phyloP scores from a whole-genome alignment of 2,329 filamentous ascomycete species.

The Hymenoscyphus occultus region DNA sequence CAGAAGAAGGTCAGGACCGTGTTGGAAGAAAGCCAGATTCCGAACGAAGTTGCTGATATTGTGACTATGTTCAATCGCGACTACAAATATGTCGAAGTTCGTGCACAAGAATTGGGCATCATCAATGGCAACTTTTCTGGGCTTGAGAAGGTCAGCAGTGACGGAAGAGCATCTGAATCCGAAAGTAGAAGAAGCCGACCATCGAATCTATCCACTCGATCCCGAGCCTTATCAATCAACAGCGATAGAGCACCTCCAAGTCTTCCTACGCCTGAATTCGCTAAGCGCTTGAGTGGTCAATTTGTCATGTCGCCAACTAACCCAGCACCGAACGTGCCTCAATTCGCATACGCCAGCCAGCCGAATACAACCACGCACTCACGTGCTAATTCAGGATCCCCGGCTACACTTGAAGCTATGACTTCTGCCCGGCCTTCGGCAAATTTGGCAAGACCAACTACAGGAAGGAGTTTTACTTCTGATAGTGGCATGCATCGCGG shows the following conservation, averaged over 20 bases:
- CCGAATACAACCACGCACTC: slow-evolving; percentile 48
- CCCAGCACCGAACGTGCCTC: slow-evolving; percentile 36
- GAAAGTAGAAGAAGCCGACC: slow-evolving; percentile 36
- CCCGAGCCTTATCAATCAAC: slow-evolving; percentile 59
- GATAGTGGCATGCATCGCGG: slow-evolving; percentile 45
- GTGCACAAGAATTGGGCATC: slow-evolving; percentile 68
- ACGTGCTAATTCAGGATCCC: slow-evolving; percentile 56
- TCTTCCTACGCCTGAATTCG: slow-evolving; percentile 64
- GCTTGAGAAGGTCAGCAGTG: slow-evolving; percentile 16
- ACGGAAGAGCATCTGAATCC: slow-evolving; percentile 30
- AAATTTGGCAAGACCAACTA: slow-evolving; percentile 48
- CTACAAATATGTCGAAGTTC: slow-evolving; percentile 71
- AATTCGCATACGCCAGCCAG: slow-evolving; percentile 56
- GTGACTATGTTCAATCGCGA: slow-evolving; percentile 75
- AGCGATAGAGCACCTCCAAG: slow-evolving; percentile 62
- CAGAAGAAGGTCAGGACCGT: slow-evolving; percentile 77
- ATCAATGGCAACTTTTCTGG: slow-evolving; percentile 66
- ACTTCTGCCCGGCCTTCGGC: slow-evolving; percentile 42
- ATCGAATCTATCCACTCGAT: slow-evolving; percentile 40
- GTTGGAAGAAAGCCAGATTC: slow-evolving; percentile 61
- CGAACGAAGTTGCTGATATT: slow-evolving; percentile 69
- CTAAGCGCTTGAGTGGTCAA: slow-evolving; percentile 59
- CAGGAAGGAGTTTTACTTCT: slow-evolving; percentile 59
- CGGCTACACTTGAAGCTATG: slow-evolving; percentile 53
- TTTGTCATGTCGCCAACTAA: slow-evolving; percentile 55